Base-by-base conservation (phyloP, 2,329 filamentous ascomycete genomes). In the Myriangium duriaei region DNA sequence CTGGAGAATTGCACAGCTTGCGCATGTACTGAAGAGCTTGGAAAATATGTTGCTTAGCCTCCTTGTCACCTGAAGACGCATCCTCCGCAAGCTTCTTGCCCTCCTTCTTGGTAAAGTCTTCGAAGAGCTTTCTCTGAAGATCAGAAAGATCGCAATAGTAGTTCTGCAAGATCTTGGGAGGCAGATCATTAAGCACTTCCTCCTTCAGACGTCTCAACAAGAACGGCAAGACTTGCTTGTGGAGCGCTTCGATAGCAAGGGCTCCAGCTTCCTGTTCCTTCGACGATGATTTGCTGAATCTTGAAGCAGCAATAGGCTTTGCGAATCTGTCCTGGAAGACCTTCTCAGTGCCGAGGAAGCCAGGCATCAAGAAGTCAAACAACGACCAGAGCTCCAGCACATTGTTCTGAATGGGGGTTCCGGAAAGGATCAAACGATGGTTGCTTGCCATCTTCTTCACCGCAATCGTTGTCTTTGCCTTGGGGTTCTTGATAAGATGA, bases 21-120 rank as follows among this genome's bases (percentile, higher is more conserved):
- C 92, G 85, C 92, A 98, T 98, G 62, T 98, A 98, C 57, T 98
- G 92, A 31, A 98, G 64, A 3, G 92, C 91, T 58, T 96, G 88
- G 80, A 98, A 98, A 49, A 98, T 98, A 59, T 98, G 91, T 57
- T 93, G 83, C 59, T 98, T 98, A 47, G 86, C 79, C 45, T 93
- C 84, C 56, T 92, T 93, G 54, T 95, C 88, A 17, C 81, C 78
- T 17, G 77, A 78, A 11, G 81, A 79, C 10, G 88, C 85, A 54
- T 92, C 85, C 18, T 85, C 76, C 30, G 82, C 76, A 21, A 98
- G 72, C 45, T 84, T 81, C 60, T 86, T 92, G 53, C 85, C 79
- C 57, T 98, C 88, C 49, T 86, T 92, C 69, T 82, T 92, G 14
- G 79, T 82, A 57, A 98, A 98, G 55, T 96, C 88, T 31, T 96